These are phyloP conservation scores for Triticum urartu DNA, from an alignment of 176 grass and related monocot species.

Conservation along the genomic window DNA sequence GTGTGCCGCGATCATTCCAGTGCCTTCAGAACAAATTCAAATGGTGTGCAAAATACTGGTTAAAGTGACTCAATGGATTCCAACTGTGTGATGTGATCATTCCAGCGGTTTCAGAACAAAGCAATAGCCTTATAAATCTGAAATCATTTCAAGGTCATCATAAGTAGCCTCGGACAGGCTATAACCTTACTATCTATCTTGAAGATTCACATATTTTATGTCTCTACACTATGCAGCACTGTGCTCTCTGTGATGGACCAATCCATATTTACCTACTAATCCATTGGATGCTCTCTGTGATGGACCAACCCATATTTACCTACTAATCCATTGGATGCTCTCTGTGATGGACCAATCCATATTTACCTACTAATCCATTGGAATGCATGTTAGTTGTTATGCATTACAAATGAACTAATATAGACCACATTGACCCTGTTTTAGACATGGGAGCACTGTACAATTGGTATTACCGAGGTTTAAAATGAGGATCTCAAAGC, in stretches of 20 bases:
- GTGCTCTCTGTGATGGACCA: neutral
- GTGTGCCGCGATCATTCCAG: neutral
- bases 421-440: neutral
- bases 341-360: neutral
- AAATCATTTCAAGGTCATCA: conserved; percentile 10
- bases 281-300: neutral
- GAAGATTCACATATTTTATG: neutral
- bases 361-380: neutral
- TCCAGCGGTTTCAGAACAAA: conserved; percentile 3
- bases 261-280: too few species aligned
- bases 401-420: neutral
- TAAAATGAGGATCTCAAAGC: neutral
- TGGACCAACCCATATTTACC: neutral
- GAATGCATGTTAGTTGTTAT: neutral
- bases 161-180: neutral
- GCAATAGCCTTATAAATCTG: neutral
- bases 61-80: neutral
- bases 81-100: neutral
- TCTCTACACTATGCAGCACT: neutral
- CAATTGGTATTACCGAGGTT: neutral
- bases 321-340: neutral
- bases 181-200: neutral
- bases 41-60: conserved; percentile 2
- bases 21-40: conserved; percentile 11
- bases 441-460: neutral